phyloP scores from a whole-genome alignment of 495 filamentous ascomycete genomes.

The Aspergillus panamensis region DNA sequence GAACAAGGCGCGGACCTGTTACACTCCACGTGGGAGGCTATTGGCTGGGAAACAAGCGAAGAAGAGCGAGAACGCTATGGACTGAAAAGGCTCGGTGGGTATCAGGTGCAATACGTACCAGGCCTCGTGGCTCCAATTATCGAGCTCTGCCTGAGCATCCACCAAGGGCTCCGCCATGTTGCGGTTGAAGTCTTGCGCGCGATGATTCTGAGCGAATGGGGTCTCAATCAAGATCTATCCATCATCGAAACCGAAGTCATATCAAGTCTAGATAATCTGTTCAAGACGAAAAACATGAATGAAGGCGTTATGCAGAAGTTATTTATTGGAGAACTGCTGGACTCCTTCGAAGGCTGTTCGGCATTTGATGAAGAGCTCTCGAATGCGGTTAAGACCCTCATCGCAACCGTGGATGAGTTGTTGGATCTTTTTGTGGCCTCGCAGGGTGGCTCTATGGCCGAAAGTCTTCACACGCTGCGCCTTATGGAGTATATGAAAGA shows the following conservation, averaged over 20 bases:
- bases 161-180: slow-evolving; percentile 83
- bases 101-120: slow-evolving; percentile 97
- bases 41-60: slow-evolving; percentile 87
- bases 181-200: slow-evolving; percentile 91
- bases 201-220: slow-evolving; percentile 99
- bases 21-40: slow-evolving; percentile 84
- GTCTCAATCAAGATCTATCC: slow-evolving; percentile 85
- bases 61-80: slow-evolving; percentile 74
- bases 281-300: slow-evolving; percentile 81
- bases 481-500: slow-evolving; percentile 97
- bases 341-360: slow-evolving; percentile 71
- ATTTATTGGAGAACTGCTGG: slow-evolving; percentile 82
- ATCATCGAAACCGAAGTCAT: slow-evolving; percentile 96
- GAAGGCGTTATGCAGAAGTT: slow-evolving; percentile 89
- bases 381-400: slow-evolving; percentile 69
- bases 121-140: slow-evolving; percentile 87
- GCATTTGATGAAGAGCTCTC: slow-evolving; percentile 70
- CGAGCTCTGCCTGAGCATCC: slow-evolving; percentile 90
- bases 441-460: slow-evolving; percentile 71
- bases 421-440: slow-evolving; percentile 91
- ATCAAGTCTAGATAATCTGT: slow-evolving; percentile 86
- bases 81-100: slow-evolving; percentile 82
- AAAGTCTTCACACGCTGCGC: slow-evolving; percentile 82
- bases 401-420: slow-evolving; percentile 82
- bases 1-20: slow-evolving; percentile 86